A percentile compares a stretch with the other conserved stretches of the same genome.
phyloP scores from a whole-genome alignment of 2,329 filamentous ascomycete genomes.

The Davidsoniella eucalypti region DNA sequence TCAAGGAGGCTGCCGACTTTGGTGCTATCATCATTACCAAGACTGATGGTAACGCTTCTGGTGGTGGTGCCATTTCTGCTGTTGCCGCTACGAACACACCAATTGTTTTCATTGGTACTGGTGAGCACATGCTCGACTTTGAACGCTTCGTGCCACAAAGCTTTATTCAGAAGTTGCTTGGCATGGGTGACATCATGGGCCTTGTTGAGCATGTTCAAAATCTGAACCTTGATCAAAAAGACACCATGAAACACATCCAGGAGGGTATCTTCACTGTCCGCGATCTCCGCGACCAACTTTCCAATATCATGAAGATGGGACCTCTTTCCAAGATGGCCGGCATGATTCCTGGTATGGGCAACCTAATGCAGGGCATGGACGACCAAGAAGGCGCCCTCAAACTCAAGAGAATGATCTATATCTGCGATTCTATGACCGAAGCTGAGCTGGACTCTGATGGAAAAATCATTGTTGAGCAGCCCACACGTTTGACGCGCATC shows the following conservation, averaged over 20 bases:
- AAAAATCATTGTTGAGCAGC: slow-evolving; percentile 84
- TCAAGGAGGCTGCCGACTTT: slow-evolving; percentile 94
- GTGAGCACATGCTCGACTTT: slow-evolving; percentile 90
- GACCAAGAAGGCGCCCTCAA: slow-evolving; percentile 91
- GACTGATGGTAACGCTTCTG: slow-evolving; percentile 87
- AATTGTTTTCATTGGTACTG: slow-evolving; percentile 95
- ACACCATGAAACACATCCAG: slow-evolving; percentile 97
- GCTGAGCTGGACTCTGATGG: slow-evolving; percentile 93
- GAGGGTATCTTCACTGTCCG: slow-evolving; percentile 93
- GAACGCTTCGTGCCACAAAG: slow-evolving; percentile 85
- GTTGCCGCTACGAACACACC: slow-evolving; percentile 92
- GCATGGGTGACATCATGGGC: slow-evolving; percentile 94
- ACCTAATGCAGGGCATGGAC: slow-evolving; percentile 90
- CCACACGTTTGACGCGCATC: slow-evolving; percentile 80
- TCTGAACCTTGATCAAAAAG: slow-evolving; percentile 90
- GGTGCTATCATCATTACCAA: slow-evolving; percentile 98
- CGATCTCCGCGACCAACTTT: slow-evolving; percentile 85
- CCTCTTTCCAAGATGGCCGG: slow-evolving; percentile 93
- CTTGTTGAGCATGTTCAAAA: slow-evolving; percentile 93
- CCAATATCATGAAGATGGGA: slow-evolving; percentile 99
- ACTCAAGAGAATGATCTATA: slow-evolving; percentile 96
- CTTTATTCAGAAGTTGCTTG: slow-evolving; percentile 84
- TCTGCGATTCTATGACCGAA: slow-evolving; percentile 94
- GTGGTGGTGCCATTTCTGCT: slow-evolving; percentile 92
- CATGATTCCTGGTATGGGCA: slow-evolving; percentile 92